Evolutionary conservation across 2,329 filamentous ascomycete species (phyloP).

Genomic region (Escovopsis sp.): DNA sequence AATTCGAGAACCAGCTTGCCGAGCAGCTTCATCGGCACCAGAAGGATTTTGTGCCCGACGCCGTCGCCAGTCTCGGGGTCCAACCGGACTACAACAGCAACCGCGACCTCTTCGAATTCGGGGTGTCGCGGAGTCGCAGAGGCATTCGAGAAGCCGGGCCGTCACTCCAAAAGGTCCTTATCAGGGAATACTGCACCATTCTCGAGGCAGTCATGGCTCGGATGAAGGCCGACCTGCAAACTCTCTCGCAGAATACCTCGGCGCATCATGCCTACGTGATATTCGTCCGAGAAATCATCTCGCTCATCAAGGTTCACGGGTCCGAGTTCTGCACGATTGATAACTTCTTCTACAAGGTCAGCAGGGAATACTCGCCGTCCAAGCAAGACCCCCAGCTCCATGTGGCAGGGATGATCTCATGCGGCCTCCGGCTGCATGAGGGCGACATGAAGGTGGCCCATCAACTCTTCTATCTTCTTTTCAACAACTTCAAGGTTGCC

Average conservation of each 20-base stretch:
- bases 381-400: conserved; percentile 41
- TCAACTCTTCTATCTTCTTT: conserved; percentile 41
- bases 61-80: conserved; percentile 20
- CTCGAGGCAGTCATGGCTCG: conserved; percentile 37
- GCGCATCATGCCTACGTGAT: conserved; percentile 33
- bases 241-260: conserved; percentile 18
- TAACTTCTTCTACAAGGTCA: conserved; percentile 41
- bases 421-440: conserved; percentile 39
- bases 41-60: conserved; percentile 28
- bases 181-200: conserved; percentile 26
- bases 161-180: conserved; percentile 20
- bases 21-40: conserved; percentile 27
- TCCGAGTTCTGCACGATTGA: conserved; percentile 39
- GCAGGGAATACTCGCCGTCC: conserved; percentile 39
- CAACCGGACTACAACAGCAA: conserved; percentile 34
- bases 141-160: conserved; percentile 26
- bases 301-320: conserved; percentile 38
- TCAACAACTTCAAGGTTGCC: conserved; percentile 41
- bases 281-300: conserved; percentile 38
- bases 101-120: conserved; percentile 32
- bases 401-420: conserved; percentile 39
- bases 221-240: conserved; percentile 35
- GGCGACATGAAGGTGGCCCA: conserved; percentile 31
- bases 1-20: conserved; percentile 35
- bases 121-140: conserved; percentile 35